Percentiles rank a stretch among this genome's conserved stretches.
These are phyloP conservation scores for Thermothelomyces thermophilus DNA, from an alignment of 2,329 filamentous ascomycete species.

Conservation along the genomic window DNA sequence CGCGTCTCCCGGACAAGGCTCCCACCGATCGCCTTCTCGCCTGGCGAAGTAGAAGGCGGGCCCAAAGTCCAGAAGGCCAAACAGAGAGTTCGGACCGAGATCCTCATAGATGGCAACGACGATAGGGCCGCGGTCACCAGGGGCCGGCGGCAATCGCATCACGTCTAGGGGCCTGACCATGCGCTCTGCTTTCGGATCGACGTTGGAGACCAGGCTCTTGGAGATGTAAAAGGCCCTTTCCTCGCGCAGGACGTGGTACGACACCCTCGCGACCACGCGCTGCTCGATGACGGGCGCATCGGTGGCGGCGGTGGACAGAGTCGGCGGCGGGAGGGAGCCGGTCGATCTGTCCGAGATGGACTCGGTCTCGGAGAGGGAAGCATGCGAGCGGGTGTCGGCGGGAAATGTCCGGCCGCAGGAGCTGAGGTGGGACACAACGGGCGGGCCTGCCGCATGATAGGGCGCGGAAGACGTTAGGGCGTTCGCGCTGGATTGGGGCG, in stretches of 20 bases:
- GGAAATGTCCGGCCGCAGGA: slow-evolving; percentile 36
- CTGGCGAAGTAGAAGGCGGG: slow-evolving; percentile 60
- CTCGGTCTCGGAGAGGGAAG: slow-evolving; percentile 35
- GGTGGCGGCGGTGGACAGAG: slow-evolving; percentile 32
- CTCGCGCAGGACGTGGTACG: slow-evolving; percentile 72
- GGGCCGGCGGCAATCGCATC: slow-evolving; percentile 60
- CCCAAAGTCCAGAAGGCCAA: slow-evolving; percentile 67
- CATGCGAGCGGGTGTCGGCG: slow-evolving; percentile 32
- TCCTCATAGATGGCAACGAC: slow-evolving; percentile 76
- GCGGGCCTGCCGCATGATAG: slow-evolving; percentile 38
- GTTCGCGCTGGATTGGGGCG: slow-evolving; percentile 35
- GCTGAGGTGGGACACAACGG: slow-evolving; percentile 34
- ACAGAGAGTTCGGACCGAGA: slow-evolving; percentile 67
- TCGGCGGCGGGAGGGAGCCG: slow-evolving; percentile 27
- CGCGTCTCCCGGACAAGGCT: slow-evolving; percentile 38
- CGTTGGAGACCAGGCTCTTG: slow-evolving; percentile 62
- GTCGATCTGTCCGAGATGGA: slow-evolving; percentile 34
- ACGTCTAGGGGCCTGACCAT: slow-evolving; percentile 78
- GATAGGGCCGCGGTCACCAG: slow-evolving; percentile 63
- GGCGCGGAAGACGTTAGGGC: slow-evolving; percentile 31
- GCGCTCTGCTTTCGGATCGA: slow-evolving; percentile 66
- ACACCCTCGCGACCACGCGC: slow-evolving; percentile 73
- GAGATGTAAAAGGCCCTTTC: slow-evolving; percentile 83
- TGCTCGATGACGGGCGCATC: slow-evolving; percentile 54
- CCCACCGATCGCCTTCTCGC: slow-evolving; percentile 46